These are phyloP conservation scores for Pontederia paniculata DNA, from an alignment of 176 grass and related monocot genomes.

Conservation along the genomic window DNA sequence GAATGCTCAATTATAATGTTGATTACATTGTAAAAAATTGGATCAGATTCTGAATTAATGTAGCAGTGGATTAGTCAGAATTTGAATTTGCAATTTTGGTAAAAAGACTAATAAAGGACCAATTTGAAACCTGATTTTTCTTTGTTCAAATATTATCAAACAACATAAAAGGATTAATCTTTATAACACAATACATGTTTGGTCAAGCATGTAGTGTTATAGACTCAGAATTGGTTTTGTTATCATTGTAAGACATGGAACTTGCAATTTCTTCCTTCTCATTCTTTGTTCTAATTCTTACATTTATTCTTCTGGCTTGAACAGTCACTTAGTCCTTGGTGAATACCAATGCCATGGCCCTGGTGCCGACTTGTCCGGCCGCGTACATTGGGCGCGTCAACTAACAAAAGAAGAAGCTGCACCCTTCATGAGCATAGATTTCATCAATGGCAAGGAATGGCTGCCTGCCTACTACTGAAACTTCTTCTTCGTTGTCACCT, in stretches of 20 bases:
- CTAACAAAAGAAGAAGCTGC: constrained; percentile 31
- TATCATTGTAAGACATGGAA: no score
- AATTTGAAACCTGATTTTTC: no score
- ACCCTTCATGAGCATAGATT: constrained; percentile 59
- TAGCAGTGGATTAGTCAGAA: no score
- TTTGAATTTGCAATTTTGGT: no score
- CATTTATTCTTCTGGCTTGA: neutral
- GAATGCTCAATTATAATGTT: neutral
- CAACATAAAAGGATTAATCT: no score
- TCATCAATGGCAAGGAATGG: constrained; percentile 81
- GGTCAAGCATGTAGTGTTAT: no score
- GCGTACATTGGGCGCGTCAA: constrained; percentile 31
- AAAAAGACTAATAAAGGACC: no score
- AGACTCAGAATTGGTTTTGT: no score
- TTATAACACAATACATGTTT: no score
- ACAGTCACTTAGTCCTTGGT: constrained; percentile 43
- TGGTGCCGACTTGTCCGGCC: constrained; percentile 23
- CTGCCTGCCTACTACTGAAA: constrained; percentile 14
- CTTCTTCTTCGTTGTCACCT: neutral
- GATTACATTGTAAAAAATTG: neutral
- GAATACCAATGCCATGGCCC: constrained; percentile 64
- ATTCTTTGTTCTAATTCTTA: neutral
- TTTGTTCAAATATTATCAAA: no score
- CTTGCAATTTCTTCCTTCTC: neutral
- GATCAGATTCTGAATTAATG: no score